These are phyloP conservation scores for Colletotrichum sansevieriae DNA, from an alignment of 2,329 filamentous ascomycete species.

Conservation along the genomic window DNA sequence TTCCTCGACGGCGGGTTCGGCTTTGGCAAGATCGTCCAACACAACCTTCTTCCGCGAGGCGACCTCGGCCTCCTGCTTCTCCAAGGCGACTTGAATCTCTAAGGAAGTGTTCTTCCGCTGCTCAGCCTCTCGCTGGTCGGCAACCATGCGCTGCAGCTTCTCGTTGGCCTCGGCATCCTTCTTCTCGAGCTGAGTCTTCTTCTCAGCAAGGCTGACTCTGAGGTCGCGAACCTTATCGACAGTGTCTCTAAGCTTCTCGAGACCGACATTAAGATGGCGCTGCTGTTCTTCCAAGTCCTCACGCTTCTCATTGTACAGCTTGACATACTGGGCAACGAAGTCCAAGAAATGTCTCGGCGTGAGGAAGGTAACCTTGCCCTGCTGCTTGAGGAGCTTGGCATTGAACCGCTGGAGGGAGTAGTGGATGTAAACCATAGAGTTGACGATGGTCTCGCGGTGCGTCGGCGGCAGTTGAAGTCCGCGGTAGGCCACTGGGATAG, in stretches of 20 bases:
- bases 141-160: constrained; percentile 97
- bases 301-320: constrained; percentile 96
- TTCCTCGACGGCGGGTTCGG: constrained; percentile 92
- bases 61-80: constrained; percentile 91
- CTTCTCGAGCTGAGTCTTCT: constrained; percentile 91
- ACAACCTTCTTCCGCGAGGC: constrained; percentile 87
- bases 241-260: constrained; percentile 96
- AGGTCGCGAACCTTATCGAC: constrained; percentile 97
- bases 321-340: constrained; percentile 98
- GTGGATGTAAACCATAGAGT: constrained; percentile 99
- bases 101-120: constrained; percentile 89
- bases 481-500: constrained; percentile 91
- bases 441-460: constrained; percentile 92
- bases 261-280: constrained; percentile 95
- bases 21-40: constrained; percentile 86
- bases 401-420: constrained; percentile 95
- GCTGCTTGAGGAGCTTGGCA: constrained; percentile 86
- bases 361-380: constrained; percentile 91
- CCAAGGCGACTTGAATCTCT: constrained; percentile 88
- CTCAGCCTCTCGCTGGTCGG: constrained; percentile 94
- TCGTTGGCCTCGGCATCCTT: constrained; percentile 97
- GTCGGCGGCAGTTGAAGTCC: constrained; percentile 86
- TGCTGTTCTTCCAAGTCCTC: constrained; percentile 99
- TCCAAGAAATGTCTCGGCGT: constrained; percentile 98
- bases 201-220: constrained; percentile 89